Percentiles rank a stretch among this genome's conserved stretches.
Conservation (phyloP, 2,329 filamentous ascomycete genomes). For the Penicillium sclerotigenum region DNA sequence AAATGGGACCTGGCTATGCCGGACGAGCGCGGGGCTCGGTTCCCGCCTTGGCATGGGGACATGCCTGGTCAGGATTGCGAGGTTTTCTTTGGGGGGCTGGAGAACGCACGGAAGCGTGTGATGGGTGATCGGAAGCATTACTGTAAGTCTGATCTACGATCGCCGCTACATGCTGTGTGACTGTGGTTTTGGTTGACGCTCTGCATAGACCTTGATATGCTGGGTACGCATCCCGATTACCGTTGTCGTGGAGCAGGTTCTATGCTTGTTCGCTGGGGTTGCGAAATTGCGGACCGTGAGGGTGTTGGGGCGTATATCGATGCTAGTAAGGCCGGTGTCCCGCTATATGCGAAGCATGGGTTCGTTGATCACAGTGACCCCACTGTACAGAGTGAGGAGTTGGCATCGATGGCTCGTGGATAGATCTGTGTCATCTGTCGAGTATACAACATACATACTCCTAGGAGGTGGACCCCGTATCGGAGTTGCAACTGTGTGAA, state of each 20-base stretch:
- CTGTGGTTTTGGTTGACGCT: not conserved
- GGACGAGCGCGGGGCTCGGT: slow-evolving; percentile 27
- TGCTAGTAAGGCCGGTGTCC: slow-evolving; percentile 35
- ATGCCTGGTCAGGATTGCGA: slow-evolving; percentile 16
- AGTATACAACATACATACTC: too few species aligned
- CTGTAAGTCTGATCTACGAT: slow-evolving; percentile 18
- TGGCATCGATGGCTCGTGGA: slow-evolving; percentile 12
- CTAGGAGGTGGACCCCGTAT: not conserved
- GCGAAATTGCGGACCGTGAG: slow-evolving; percentile 37
- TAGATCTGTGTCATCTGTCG: not conserved
- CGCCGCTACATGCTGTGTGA: not conserved
- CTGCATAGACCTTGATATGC: slow-evolving; percentile 34
- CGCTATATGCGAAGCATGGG: slow-evolving; percentile 41
- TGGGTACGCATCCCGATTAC: slow-evolving; percentile 45
- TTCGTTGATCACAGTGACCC: slow-evolving; percentile 34
- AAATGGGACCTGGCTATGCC: slow-evolving; percentile 30
- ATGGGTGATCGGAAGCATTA: slow-evolving; percentile 27
- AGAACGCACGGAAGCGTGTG: slow-evolving; percentile 20
- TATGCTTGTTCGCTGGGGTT: slow-evolving; percentile 40
- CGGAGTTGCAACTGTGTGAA: not conserved
- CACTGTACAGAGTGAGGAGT: not conserved
- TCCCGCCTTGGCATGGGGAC: slow-evolving; percentile 28
- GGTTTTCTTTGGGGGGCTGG: slow-evolving; percentile 20
- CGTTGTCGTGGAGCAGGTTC: slow-evolving; percentile 42
- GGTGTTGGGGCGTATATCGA: slow-evolving; percentile 40